Evolutionary conservation across 1,284 basidiomycete genomes (phyloP).

Genomic region (Naganishia albida): DNA sequence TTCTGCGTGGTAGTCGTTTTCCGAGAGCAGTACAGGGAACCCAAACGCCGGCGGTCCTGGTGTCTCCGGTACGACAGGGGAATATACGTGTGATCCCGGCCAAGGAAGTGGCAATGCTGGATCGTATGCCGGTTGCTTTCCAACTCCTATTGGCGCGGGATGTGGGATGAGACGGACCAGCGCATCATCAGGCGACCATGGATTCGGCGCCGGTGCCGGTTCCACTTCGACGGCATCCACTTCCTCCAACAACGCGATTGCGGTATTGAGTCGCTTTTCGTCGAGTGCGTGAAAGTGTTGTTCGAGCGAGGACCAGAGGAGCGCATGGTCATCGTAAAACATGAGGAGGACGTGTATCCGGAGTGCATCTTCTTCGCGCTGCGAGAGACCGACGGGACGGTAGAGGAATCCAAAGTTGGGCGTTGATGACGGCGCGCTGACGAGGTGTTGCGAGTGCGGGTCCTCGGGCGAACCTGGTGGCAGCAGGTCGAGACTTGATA

Average conservation of each 20-base stretch:
- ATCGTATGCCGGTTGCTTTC: not conserved
- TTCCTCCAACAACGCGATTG: slow-evolving; percentile 32
- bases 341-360: slow-evolving; percentile 33
- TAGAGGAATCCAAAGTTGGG: slow-evolving; percentile 17
- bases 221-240: slow-evolving; percentile 32
- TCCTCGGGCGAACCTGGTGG: slow-evolving; percentile 17
- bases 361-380: slow-evolving; percentile 30
- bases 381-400: slow-evolving; percentile 17
- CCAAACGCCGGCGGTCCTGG: slow-evolving; percentile 20
- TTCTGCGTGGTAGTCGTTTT: slow-evolving; percentile 28
- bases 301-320: slow-evolving; percentile 33
- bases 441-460: slow-evolving; percentile 6
- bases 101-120: slow-evolving; percentile 22
- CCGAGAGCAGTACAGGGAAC: slow-evolving; percentile 25
- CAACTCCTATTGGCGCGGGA: not conserved
- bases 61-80: slow-evolving; percentile 21
- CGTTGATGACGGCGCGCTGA: not conserved
- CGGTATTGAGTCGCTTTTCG: slow-evolving; percentile 28
- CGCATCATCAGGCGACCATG: slow-evolving; percentile 33
- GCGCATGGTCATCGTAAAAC: slow-evolving; percentile 34
- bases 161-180: slow-evolving; percentile 30
- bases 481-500: slow-evolving; percentile 18
- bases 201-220: slow-evolving; percentile 31
- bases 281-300: slow-evolving; percentile 30
- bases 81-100: slow-evolving; percentile 28